Evolutionary conservation across 2,329 filamentous ascomycete genomes (phyloP).

Genomic region (Ascochyta fabae): DNA sequence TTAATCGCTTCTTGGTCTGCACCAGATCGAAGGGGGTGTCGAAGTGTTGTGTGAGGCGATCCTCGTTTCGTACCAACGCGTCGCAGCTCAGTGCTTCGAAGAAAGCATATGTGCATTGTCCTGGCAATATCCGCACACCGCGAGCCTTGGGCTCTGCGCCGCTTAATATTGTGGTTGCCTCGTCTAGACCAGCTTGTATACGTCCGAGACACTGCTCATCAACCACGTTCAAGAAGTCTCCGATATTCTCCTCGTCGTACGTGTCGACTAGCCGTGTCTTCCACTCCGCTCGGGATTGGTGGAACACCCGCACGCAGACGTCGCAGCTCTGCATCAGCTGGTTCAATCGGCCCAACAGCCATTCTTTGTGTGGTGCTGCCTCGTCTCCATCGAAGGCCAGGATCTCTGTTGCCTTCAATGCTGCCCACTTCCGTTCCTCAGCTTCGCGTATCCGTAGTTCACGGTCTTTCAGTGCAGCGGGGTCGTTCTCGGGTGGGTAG

Average conservation of each 20-base stretch:
- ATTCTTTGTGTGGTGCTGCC: conserved; percentile 52
- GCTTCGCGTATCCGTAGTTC: conserved; percentile 47
- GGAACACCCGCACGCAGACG: conserved; percentile 58
- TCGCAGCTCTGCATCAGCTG: conserved; percentile 56
- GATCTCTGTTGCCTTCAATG: conserved; percentile 53
- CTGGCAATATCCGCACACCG: conserved; percentile 58
- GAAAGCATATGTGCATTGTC: conserved; percentile 75
- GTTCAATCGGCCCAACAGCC: conserved; percentile 50
- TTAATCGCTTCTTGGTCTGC: conserved; percentile 79
- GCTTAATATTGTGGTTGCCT: conserved; percentile 49
- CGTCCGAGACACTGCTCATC: conserved; percentile 55
- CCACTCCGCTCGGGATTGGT: conserved; percentile 53
- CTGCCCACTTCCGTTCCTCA: conserved; percentile 48
- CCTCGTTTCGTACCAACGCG: conserved; percentile 69
- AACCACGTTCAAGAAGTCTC: conserved; percentile 52
- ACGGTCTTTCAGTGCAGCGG: conserved; percentile 35
- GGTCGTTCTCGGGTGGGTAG: conserved; percentile 37
- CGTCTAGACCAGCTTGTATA: conserved; percentile 53
- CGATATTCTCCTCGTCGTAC: conserved; percentile 55
- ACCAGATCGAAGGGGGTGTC: conserved; percentile 83
- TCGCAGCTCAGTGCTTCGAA: conserved; percentile 90
- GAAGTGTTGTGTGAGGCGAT: conserved; percentile 66
- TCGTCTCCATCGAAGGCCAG: conserved; percentile 57
- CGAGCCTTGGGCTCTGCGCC: conserved; percentile 59
- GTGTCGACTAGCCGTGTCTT: conserved; percentile 50